Evolutionary conservation across 2,329 filamentous ascomycete genomes (phyloP), one percentile per base, ranked within the genome.

Genomic region (Plenodomus biglobosus): DNA sequence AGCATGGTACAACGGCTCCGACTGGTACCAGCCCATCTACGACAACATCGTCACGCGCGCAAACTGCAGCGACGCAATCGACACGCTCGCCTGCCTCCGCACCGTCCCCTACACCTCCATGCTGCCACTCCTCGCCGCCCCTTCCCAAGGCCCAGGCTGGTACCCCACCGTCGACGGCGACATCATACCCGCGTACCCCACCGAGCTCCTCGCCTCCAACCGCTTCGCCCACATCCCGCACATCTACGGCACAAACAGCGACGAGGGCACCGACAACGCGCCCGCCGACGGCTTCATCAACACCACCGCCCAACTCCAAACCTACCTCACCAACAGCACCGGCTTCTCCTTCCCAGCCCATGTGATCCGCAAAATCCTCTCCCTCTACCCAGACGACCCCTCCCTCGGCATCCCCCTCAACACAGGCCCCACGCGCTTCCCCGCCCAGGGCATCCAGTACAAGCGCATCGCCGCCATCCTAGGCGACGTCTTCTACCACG

Each of bases 201-300:
- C 79, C 8, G 66, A 78, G 7, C 80, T 85, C 49, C 71, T 88
- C 1, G 70, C 74, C 3, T 68, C 76, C 2, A 84, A 84, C 38
- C 77, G 77, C 20, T 87, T 88, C 55, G 80, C 85, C 44, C 78
- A 82, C 46, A 79, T 88, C 1, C 83, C 85, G 0, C 78, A 87
- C 44, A 72, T 89, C 3, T 76, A 81, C 45, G 85, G 86, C 7
- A 79, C 78, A 20, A 88, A 87, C 66, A 78, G 78, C 0, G 85
- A 88, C 58, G 86, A 89, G 68, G 86, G 84, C 2, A 81, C 80
- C 1, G 74, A 76, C 8, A 86, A 85, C 59, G 79, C 75, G 0
- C 76, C 78, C 1, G 68, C 57, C 1, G 80, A 77, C 17, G 80
- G 78, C 16, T 48, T 66, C 22, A 78, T 86, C 55, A 80, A 85